Conservation (phyloP, 345 rosid species). For the Corchorus capsularis region DNA sequence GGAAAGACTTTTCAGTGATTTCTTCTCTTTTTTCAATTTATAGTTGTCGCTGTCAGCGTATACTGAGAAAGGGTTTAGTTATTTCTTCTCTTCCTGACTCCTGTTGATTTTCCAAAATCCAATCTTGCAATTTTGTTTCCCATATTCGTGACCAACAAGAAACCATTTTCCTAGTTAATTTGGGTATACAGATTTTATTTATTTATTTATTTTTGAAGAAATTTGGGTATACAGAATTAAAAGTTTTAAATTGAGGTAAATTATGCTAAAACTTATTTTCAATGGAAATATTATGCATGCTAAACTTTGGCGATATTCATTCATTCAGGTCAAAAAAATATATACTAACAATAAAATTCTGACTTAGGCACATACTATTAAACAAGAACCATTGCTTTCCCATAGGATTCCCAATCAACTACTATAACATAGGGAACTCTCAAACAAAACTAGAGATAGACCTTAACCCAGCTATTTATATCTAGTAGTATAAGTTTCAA, state of each 20-base stretch:
- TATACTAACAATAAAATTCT: not conserved
- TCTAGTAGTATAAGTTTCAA: not conserved
- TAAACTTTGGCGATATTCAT: too few species aligned
- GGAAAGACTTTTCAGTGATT: not conserved
- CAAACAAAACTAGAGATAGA: not conserved
- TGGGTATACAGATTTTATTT: too few species aligned
- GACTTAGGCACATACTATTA: not conserved
- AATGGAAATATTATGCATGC: too few species aligned
- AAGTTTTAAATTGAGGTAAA: too few species aligned
- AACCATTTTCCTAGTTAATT: not conserved
- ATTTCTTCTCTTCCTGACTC: too few species aligned
- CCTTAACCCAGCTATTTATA: not conserved
- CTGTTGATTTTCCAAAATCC: too few species aligned
- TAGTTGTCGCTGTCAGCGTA: not conserved
- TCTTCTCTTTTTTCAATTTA: not conserved
- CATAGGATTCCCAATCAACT: not conserved
- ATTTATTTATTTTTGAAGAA: too few species aligned
- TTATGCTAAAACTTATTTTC: too few species aligned
- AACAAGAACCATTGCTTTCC: not conserved
- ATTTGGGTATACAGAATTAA: too few species aligned
- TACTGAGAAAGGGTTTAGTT: too few species aligned
- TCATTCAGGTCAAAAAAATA: not conserved
- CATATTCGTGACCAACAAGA: not conserved
- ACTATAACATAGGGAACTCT: not conserved
- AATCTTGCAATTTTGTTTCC: too few species aligned